phyloP scores from a whole-genome alignment of 257 asterid species.

The Ilex asprella region DNA sequence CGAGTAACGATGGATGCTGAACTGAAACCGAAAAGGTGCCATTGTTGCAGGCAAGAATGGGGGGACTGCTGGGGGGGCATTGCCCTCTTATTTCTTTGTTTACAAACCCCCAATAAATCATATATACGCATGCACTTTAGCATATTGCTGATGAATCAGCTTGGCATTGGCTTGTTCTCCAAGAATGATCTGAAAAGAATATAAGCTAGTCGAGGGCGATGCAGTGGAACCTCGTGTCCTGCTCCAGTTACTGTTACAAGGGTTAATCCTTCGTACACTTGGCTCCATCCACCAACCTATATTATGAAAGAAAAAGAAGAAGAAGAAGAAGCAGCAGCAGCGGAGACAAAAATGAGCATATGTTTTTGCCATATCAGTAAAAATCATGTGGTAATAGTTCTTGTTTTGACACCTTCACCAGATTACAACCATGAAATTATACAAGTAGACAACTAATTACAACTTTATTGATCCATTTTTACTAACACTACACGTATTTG shows the following conservation, averaged over 20 bases:
- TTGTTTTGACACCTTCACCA: no score
- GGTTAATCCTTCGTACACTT: conserved; percentile 78
- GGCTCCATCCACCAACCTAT: conserved; percentile 99
- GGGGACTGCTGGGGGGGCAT: not conserved
- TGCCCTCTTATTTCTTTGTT: not conserved
- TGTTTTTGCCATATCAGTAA: not conserved
- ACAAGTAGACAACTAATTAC: no score
- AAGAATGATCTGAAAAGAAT: conserved; percentile 69
- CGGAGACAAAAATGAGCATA: not conserved
- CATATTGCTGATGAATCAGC: conserved; percentile 7
- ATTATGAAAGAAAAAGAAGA: not conserved
- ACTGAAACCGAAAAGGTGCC: not conserved
- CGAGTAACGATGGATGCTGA: not conserved
- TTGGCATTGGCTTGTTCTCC: conserved; percentile 70
- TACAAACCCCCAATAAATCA: not conserved
- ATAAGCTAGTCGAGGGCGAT: conserved; percentile 90
- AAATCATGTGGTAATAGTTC: no score
- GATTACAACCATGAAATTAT: no score
- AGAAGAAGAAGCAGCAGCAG: not conserved
- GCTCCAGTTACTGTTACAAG: conserved; percentile 87
- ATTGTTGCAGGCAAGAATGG: not conserved
- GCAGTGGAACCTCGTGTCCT: conserved; percentile 97
- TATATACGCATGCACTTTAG: no score
- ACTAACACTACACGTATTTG: no score
- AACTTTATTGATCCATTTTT: no score